A percentile compares a stretch with the other conserved stretches of the same genome.
phyloP scores from a whole-genome alignment of 2,329 filamentous ascomycete genomes.

The Aaosphaeria pasadenensis region DNA sequence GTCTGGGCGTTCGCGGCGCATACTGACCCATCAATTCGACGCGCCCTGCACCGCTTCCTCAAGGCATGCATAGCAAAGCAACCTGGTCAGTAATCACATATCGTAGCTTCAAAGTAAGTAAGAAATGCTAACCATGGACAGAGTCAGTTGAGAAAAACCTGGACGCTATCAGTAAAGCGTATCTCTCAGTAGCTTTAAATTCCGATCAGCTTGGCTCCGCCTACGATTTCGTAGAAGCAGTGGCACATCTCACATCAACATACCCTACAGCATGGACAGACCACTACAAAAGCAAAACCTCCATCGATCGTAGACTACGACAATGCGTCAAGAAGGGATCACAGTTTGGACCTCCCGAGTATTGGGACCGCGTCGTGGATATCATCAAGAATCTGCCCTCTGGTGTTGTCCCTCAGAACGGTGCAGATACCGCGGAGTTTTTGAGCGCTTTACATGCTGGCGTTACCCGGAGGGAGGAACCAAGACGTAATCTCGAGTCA shows the following conservation, averaged over 20 bases:
- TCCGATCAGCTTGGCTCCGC: constrained; percentile 72
- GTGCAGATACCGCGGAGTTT: constrained; percentile 58
- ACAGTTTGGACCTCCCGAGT: constrained; percentile 68
- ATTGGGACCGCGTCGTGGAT: constrained; percentile 67
- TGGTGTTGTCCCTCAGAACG: constrained; percentile 53
- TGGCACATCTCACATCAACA: constrained; percentile 63
- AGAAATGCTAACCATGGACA: constrained; percentile 2
- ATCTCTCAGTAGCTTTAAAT: constrained; percentile 72
- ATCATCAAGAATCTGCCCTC: constrained; percentile 59
- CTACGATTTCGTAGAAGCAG: constrained; percentile 64
- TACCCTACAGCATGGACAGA: constrained; percentile 73
- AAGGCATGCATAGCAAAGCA: constrained; percentile 51
- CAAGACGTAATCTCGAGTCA: constrained; percentile 61
- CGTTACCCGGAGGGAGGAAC: constrained; percentile 71
- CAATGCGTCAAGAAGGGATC: constrained; percentile 80
- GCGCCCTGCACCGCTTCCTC: constrained; percentile 56
- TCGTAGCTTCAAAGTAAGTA: neutral
- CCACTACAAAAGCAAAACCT: constrained; percentile 57
- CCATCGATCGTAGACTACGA: constrained; percentile 58
- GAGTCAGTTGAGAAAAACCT: constrained; percentile 36
- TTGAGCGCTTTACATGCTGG: constrained; percentile 68
- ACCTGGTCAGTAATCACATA: constrained; percentile 22
- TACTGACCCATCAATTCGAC: constrained; percentile 56
- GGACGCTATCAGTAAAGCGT: constrained; percentile 61
- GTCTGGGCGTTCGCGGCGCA: constrained; percentile 60